Conservation (phyloP, 202 grass and related monocot species). For the Saccharum hybrid region DNA sequence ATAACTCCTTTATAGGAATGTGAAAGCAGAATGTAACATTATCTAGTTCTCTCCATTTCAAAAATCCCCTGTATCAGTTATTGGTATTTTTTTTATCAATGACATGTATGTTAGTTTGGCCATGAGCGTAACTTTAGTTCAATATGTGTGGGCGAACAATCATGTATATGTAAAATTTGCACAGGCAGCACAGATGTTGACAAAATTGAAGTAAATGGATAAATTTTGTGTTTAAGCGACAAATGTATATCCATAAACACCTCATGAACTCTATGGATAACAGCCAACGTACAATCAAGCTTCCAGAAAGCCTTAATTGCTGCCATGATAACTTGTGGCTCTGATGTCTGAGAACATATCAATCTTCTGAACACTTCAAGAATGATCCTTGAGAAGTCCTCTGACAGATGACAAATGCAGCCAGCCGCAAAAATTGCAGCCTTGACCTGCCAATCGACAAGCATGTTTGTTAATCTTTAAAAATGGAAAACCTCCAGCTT, state of each 20-base stretch:
- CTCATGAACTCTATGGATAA: constrained; percentile 75
- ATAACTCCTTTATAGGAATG: neutral
- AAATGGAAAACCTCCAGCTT: neutral
- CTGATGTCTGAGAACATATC: constrained; percentile 45
- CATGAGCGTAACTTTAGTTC: neutral
- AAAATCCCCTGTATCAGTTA: neutral
- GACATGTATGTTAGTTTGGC: constrained; percentile 11
- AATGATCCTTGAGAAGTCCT: constrained; percentile 74
- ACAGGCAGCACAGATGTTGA: neutral
- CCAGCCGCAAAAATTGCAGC: constrained; percentile 76
- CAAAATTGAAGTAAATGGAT: constrained; percentile 23
- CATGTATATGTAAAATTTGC: neutral
- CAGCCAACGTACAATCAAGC: constrained; percentile 66
- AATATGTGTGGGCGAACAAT: neutral
- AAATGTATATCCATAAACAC: constrained; percentile 49
- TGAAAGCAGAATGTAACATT: neutral
- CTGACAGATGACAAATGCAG: constrained; percentile 70
- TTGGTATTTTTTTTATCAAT: constrained; percentile 5
- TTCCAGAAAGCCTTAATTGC: constrained; percentile 71
- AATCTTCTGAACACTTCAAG: constrained; percentile 61
- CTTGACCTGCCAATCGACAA: constrained; percentile 59
- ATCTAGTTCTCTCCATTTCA: neutral
- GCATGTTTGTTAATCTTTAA: neutral
- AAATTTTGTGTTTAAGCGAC: constrained; percentile 2
- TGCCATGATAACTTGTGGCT: constrained; percentile 55